Percentiles rank a stretch among this genome's conserved stretches.
Conservation (phyloP, 306 rosid species). For the Cyclanthera cordifolia region DNA sequence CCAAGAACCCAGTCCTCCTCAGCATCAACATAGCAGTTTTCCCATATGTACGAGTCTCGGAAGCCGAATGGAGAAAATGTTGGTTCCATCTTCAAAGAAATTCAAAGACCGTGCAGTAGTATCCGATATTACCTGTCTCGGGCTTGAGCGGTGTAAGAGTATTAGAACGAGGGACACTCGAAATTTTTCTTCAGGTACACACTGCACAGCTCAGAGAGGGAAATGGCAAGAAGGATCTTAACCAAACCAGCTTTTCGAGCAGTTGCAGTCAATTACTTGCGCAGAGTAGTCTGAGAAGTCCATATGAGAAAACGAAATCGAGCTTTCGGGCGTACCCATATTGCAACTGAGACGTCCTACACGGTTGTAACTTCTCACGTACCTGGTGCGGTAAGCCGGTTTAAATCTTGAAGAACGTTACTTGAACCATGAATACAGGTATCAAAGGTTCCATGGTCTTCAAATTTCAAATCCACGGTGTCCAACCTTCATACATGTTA, state of each 20-base stretch:
- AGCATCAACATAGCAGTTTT: neutral
- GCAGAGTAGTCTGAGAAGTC: neutral
- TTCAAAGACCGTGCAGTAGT: neutral
- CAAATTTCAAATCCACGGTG: constrained; percentile 83
- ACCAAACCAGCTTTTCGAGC: neutral
- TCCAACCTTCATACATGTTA: constrained; percentile 99
- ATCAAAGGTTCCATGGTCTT: constrained; percentile 10
- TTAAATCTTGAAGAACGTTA: neutral
- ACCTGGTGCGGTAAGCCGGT: neutral
- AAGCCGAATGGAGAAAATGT: neutral
- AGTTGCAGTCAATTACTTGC: neutral
- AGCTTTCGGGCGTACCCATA: neutral
- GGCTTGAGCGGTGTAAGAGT: neutral
- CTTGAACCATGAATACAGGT: neutral
- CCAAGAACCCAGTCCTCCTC: neutral
- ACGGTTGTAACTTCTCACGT: neutral
- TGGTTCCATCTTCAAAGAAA: neutral
- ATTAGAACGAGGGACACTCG: neutral
- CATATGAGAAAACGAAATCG: neutral
- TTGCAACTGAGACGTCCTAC: neutral
- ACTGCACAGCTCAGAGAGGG: neutral
- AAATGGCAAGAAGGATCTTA: neutral
- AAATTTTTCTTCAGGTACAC: neutral
- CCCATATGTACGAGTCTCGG: neutral
- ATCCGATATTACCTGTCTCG: neutral